These are phyloP conservation scores for Globisporangium cederbergense DNA, from an alignment of 352 stramenopile genomes.

Conservation along the genomic window DNA sequence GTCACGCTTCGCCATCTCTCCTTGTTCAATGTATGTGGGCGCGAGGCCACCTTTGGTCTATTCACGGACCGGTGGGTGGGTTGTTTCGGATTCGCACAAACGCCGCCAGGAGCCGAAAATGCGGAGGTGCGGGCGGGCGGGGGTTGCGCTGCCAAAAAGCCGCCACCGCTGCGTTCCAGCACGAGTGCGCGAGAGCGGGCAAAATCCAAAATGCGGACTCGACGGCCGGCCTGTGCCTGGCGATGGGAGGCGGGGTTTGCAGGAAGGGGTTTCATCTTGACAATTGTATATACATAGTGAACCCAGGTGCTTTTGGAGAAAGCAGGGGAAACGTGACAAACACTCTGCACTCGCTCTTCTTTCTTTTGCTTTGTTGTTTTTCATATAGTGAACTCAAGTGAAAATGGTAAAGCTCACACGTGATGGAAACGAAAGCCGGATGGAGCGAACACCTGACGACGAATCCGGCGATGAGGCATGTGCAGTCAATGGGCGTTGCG, in stretches of 20 bases:
- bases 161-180: neutral
- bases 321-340: slow-evolving; percentile 5
- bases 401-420: neutral
- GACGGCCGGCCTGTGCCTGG: neutral
- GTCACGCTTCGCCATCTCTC: slow-evolving; percentile 33
- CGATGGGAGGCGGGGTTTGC: neutral
- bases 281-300: slow-evolving; percentile 16
- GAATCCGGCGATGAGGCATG: no score
- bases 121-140: neutral
- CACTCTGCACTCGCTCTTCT: neutral
- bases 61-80: neutral
- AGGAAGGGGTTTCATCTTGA: slow-evolving; percentile 8
- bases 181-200: slow-evolving; percentile 16
- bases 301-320: neutral
- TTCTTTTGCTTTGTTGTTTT: neutral
- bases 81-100: neutral
- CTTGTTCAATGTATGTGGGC: neutral
- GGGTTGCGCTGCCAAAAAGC: neutral
- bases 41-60: slow-evolving; percentile 1
- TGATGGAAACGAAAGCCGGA: neutral
- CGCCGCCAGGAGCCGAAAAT: neutral
- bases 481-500: no score
- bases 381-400: slow-evolving; percentile 10
- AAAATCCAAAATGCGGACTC: slow-evolving; percentile 46
- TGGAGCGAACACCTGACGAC: no score